Conservation (phyloP, 108 stramenopile genomes). For the Fragilaria radians region DNA sequence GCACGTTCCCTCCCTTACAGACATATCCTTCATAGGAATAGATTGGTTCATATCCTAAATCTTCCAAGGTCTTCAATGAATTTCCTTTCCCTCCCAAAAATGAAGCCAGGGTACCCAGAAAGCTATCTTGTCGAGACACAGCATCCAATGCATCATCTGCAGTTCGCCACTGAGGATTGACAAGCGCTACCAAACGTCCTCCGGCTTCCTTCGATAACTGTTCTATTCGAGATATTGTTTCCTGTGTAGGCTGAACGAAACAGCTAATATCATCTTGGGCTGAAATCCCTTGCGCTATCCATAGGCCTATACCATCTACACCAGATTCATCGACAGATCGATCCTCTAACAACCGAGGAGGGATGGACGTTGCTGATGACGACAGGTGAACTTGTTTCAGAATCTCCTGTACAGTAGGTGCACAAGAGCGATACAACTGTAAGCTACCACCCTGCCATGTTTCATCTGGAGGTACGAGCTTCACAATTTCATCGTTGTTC, state of each 20-base stretch:
- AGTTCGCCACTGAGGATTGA: conserved; percentile 87
- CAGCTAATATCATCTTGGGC: conserved; percentile 47
- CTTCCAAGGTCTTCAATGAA: conserved; percentile 47
- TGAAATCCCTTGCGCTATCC: conserved; percentile 52
- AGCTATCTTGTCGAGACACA: conserved; percentile 42
- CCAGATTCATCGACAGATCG: conserved; percentile 78
- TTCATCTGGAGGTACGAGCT: conserved; percentile 80
- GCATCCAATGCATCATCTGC: conserved; percentile 82
- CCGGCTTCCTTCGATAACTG: conserved; percentile 30
- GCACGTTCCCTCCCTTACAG: conserved; percentile 76
- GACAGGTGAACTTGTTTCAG: conserved; percentile 34
- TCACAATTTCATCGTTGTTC: conserved; percentile 7
- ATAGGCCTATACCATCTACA: conserved; percentile 82
- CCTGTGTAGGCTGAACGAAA: conserved; percentile 83
- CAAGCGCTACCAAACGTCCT: conserved; percentile 32
- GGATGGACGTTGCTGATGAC: conserved; percentile 35
- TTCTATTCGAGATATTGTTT: conserved; percentile 59
- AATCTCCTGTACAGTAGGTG: conserved; percentile 53
- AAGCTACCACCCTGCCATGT: conserved; percentile 90
- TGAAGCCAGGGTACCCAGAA: conserved; percentile 62
- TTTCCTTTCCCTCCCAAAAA: conserved; percentile 86
- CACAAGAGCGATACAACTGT: conserved; percentile 77
- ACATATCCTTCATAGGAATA: conserved; percentile 81
- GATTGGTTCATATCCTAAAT: conserved; percentile 50
- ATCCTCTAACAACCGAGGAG: conserved; percentile 76